Conservation (phyloP, 2,329 filamentous ascomycete species). For the Ophiocordyceps camponoti-floridani region DNA sequence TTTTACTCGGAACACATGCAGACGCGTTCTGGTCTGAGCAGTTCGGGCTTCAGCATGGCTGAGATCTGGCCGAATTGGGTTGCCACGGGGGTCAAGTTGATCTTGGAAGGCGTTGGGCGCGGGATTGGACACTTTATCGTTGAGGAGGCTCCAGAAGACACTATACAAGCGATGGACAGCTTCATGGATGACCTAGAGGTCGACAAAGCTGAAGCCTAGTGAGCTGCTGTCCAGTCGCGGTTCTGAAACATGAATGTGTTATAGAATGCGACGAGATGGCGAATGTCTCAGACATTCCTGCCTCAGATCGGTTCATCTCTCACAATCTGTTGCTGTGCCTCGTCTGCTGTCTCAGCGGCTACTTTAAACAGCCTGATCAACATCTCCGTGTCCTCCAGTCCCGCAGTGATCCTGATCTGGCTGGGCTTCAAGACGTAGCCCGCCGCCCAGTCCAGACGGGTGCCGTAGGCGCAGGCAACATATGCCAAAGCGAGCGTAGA, state of each 20-base stretch:
- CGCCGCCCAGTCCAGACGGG: slow-evolving; percentile 12
- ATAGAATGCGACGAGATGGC: too few species aligned
- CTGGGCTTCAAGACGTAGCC: slow-evolving; percentile 7
- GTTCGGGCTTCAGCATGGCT: neutral
- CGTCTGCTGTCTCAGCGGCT: neutral
- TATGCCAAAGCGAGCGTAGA: slow-evolving; percentile 18
- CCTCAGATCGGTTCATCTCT: too few species aligned
- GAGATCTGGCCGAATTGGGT: neutral
- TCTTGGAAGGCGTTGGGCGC: neutral
- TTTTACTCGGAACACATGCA: neutral
- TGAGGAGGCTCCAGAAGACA: neutral
- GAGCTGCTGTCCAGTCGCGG: too few species aligned
- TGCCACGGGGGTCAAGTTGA: neutral
- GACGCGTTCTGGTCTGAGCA: neutral
- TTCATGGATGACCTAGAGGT: neutral
- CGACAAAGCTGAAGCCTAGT: neutral
- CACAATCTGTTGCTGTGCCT: neutral
- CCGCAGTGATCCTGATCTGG: slow-evolving; percentile 3
- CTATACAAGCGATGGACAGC: neutral
- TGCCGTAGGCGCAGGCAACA: slow-evolving; percentile 14
- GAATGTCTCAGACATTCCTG: too few species aligned
- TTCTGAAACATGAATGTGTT: too few species aligned
- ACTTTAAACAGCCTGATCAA: neutral
- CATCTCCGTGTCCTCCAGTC: slow-evolving; percentile 2
- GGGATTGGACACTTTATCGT: neutral